phyloP scores from a whole-genome alignment of 345 rosid species.

The Syzygium grande region DNA sequence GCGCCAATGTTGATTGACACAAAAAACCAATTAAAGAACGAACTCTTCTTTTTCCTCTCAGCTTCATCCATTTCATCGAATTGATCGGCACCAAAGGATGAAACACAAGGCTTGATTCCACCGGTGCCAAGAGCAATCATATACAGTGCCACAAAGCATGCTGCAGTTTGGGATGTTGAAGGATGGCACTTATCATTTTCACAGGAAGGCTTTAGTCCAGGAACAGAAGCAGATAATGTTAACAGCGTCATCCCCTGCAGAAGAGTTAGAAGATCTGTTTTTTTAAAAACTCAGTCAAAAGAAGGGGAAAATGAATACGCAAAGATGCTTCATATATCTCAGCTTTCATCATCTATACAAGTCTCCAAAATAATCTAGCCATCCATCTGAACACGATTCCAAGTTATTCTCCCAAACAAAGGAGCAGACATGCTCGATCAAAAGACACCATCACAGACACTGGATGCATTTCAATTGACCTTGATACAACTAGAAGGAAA shows the following conservation, averaged over 20 bases:
- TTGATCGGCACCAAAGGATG: constrained; percentile 96
- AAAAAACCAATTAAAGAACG: constrained; percentile 98
- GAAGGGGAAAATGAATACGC: background rate
- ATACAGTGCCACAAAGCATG: constrained; percentile 63
- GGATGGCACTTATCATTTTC: constrained; percentile 44
- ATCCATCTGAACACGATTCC: background rate
- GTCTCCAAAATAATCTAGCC: background rate
- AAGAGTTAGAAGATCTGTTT: background rate
- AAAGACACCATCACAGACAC: background rate
- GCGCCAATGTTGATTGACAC: constrained; percentile 86
- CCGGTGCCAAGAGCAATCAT: constrained; percentile 94
- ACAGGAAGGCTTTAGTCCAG: constrained; percentile 71
- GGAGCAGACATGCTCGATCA: background rate
- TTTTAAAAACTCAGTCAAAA: background rate
- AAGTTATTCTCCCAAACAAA: background rate
- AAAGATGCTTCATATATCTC: background rate
- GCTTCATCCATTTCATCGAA: constrained; percentile 75
- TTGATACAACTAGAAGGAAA: background rate
- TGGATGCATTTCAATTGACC: background rate
- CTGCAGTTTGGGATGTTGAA: constrained; percentile 34
- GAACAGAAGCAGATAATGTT: constrained; percentile 65
- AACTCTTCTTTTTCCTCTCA: constrained; percentile 75
- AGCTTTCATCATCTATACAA: background rate
- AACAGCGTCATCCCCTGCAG: constrained; percentile 85
- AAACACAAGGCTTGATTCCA: constrained; percentile 95